A percentile compares a stretch with the other conserved stretches of the same genome.
These are phyloP conservation scores for Chloropicon primus DNA, from an alignment of 139 green algal genomes.

Conservation along the genomic window DNA sequence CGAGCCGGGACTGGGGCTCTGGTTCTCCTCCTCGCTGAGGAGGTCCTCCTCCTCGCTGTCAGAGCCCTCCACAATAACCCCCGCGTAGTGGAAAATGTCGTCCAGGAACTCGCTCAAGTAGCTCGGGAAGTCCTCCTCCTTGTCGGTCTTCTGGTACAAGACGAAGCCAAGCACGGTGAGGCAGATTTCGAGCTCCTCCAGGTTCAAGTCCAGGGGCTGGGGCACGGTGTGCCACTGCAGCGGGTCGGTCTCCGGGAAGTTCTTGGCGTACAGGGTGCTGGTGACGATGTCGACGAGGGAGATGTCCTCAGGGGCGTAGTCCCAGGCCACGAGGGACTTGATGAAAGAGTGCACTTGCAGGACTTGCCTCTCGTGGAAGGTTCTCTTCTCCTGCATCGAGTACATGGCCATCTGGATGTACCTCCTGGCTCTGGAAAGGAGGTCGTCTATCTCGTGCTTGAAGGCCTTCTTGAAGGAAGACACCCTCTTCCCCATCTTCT, in stretches of 20 bases:
- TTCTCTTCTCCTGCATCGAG: neutral
- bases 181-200: neutral
- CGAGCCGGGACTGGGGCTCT: neutral
- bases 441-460: neutral
- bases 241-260: neutral
- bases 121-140: neutral
- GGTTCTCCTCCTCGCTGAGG: neutral
- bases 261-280: neutral
- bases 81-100: neutral
- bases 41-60: neutral
- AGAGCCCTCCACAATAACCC: neutral
- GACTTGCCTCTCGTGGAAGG: neutral
- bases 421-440: neutral
- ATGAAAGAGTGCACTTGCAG: neutral
- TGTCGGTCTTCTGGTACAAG: neutral
- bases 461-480: neutral
- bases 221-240: neutral
- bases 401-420: neutral
- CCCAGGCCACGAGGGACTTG: neutral
- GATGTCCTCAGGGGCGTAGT: neutral
- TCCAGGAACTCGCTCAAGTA: neutral
- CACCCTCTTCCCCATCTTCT: neutral
- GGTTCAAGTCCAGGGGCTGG: neutral
- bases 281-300: neutral
- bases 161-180: neutral